Evolutionary conservation across 352 stramenopile species (phyloP), one percentile per base, ranked within the genome.

Genomic region (Globisporangium acanthophoron): DNA sequence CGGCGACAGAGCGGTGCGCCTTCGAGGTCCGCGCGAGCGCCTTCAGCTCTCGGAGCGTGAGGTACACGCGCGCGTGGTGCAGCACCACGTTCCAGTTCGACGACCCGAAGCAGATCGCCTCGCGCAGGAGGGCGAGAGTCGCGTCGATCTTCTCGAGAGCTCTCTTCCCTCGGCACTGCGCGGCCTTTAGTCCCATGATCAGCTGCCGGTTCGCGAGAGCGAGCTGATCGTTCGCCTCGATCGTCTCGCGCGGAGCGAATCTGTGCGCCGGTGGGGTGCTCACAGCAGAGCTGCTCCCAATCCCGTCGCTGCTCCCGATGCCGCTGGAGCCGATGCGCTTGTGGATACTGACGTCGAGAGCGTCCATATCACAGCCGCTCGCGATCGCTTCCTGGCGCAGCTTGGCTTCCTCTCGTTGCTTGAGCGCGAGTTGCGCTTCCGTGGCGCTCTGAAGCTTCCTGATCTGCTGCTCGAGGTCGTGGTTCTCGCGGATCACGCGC

Each of bases 151-250:
- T 78, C 51, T 86, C 74, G 18, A 81, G 53, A 15, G 73, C 73
- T 12, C 74, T 73, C 20, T 85, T 77, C 5, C 78, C 59, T 2
- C 82, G 77, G 39, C 66, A 77, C 59, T 92, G 78, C 3, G 79
- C 73, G 50, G 78, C 71, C 39, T 87, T 87, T 37, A 89, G 71
- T 7, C 68, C 80, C 79, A 92, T 88, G 13, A 76, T 65, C 13
- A 92, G 71, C 57, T 90, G 79, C 7, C 82, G 71, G 41, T 92
- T 66, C 18, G 82, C 82, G 12, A 88, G 58, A 4, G 55, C 59
- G 40, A 92, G 72, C 52, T 92, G 82, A 0, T 84, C 81, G 12
- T 76, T 76, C 5, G 76, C 76, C 61, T 92, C 79, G 16, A 87
- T 65, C 3, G 74, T 84, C 8, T 73, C 78, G n/a, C 78, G 63